phyloP scores from a whole-genome alignment of 2,329 filamentous ascomycete species.

The Epichloe sylvatica region DNA sequence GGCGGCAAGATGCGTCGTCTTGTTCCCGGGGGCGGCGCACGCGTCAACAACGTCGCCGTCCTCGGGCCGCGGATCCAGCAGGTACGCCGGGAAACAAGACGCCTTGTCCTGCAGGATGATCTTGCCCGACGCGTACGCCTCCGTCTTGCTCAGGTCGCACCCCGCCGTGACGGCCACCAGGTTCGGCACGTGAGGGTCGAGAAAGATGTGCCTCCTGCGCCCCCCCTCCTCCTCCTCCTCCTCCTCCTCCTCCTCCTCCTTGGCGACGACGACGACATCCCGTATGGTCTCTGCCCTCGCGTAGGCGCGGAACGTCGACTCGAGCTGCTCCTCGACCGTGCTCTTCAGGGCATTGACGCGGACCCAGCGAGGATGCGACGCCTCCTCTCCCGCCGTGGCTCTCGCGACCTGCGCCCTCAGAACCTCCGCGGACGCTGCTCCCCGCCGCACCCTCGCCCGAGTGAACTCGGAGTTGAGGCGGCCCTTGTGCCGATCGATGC shows the following conservation, averaged over 20 bases:
- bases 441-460: conserved; percentile 53
- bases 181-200: conserved; percentile 75
- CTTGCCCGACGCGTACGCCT: conserved; percentile 60
- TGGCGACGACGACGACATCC: conserved; percentile 33
- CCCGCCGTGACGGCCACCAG: conserved; percentile 64
- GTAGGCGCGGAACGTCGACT: conserved; percentile 57
- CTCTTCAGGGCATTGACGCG: too few relatives aligned
- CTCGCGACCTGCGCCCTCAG: too few relatives aligned
- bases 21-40: conserved; percentile 91
- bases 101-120: conserved; percentile 94
- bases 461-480: conserved; percentile 72
- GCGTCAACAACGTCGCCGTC: conserved; percentile 78
- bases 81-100: conserved; percentile 87
- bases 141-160: conserved; percentile 56
- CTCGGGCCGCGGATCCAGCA: conserved; percentile 54
- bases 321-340: conserved; percentile 54
- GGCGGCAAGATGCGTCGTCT: conserved; percentile 84
- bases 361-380: too few relatives aligned
- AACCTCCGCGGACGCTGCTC: too few relatives aligned
- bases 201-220: conserved; percentile 38
- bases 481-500: conserved; percentile 68
- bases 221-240: too few relatives aligned
- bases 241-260: conserved; percentile 4
- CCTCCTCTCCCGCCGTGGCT: too few relatives aligned
- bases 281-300: conserved; percentile 39